Evolutionary conservation across 257 asterid species (phyloP).

Genomic region (Ilex aquifolium): DNA sequence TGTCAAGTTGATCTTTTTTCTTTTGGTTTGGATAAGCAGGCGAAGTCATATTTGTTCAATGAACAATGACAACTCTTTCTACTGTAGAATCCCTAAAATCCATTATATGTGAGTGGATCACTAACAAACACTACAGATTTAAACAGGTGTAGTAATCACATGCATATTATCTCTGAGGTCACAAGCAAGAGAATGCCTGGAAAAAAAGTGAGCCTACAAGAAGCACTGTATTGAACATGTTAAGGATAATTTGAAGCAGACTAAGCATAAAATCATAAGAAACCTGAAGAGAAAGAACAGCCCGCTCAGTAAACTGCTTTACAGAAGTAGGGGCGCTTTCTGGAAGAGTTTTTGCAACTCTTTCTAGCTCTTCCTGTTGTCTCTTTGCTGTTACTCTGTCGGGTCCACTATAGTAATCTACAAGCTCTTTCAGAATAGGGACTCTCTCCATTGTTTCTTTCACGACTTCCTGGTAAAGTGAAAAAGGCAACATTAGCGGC

Average conservation of each 20-base stretch:
- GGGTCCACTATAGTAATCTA: slow-evolving; percentile 79
- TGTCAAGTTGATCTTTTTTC: too few relatives aligned
- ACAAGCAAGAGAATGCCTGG: too few relatives aligned
- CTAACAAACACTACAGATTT: too few relatives aligned
- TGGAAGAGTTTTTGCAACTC: slow-evolving; percentile 83
- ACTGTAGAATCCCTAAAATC: too few relatives aligned
- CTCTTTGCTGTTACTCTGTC: slow-evolving; percentile 83
- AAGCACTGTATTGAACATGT: too few relatives aligned
- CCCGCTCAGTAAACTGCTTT: slow-evolving; percentile 64
- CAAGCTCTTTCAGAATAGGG: slow-evolving; percentile 66
- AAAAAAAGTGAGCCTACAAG: too few relatives aligned
- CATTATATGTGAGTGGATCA: too few relatives aligned
- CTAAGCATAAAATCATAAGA: slow-evolving; percentile 4
- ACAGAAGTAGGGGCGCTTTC: slow-evolving; percentile 63
- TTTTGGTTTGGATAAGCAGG: too few relatives aligned
- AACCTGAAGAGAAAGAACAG: slow-evolving; percentile 87
- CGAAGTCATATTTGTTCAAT: too few relatives aligned
- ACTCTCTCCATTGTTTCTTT: slow-evolving; percentile 69
- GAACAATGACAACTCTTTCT: too few relatives aligned
- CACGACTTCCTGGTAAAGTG: slow-evolving; percentile 43
- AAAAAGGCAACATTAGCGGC: slow-evolving; percentile 7
- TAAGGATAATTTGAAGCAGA: not conserved
- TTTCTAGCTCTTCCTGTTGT: slow-evolving; percentile 67
- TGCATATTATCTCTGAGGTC: too few relatives aligned
- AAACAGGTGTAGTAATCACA: too few relatives aligned